These are phyloP conservation scores for Acrasis kona DNA, from an alignment of 78 protist genomes.

Conservation along the genomic window DNA sequence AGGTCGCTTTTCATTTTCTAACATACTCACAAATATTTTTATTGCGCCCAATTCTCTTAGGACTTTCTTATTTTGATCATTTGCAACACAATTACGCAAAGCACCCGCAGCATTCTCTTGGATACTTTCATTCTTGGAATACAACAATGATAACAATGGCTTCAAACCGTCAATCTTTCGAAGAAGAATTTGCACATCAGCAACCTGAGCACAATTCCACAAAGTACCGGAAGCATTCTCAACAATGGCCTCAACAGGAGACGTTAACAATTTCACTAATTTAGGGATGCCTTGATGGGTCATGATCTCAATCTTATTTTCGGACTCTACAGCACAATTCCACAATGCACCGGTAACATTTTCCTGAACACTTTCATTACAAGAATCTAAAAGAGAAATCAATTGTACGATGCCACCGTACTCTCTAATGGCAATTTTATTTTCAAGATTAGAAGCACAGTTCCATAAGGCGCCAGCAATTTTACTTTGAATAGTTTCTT, in stretches of 20 bases:
- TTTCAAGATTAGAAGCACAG: constrained; percentile 16
- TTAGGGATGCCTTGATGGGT: neutral
- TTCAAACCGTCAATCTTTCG: constrained; percentile 10
- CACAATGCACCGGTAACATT: constrained; percentile 28
- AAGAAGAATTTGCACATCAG: neutral
- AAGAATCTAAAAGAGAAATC: neutral
- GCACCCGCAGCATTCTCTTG: constrained; percentile 24
- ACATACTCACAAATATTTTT: neutral
- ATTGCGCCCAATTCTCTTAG: constrained; percentile 2
- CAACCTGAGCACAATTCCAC: constrained; percentile 21
- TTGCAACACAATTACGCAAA: constrained; percentile 19
- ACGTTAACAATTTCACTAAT: neutral
- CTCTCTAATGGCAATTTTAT: neutral
- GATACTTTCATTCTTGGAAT: neutral
- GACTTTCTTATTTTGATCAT: constrained; percentile 12
- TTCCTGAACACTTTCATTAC: constrained; percentile 13
- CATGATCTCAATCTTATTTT: neutral
- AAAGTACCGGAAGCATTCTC: constrained; percentile 26
- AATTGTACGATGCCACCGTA: constrained; percentile 13
- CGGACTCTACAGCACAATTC: constrained; percentile 19
- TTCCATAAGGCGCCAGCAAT: constrained; percentile 30
- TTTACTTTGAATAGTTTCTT: constrained; percentile 6
- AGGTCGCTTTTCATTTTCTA: neutral
- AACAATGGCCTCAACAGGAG: neutral
- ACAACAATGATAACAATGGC: neutral